Percentiles rank a stretch among this genome's conserved stretches.
Conservation (phyloP, 768 basidiomycete species). For the Wakefieldia striispora region DNA sequence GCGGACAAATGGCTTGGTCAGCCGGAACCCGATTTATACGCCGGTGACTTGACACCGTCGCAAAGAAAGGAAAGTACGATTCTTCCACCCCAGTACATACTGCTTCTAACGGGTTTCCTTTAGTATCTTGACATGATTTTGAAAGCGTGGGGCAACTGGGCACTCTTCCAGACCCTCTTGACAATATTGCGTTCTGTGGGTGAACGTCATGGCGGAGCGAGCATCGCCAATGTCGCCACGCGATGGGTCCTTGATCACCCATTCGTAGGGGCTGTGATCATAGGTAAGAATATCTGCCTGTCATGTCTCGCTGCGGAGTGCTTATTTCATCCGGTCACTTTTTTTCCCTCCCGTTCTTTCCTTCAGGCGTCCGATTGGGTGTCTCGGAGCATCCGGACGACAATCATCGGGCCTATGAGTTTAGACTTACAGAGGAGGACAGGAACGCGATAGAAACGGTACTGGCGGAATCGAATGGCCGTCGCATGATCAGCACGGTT, state of each 20-base stretch:
- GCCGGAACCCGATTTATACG: constrained; percentile 71
- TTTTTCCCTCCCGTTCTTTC: not conserved
- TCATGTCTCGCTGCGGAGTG: constrained; percentile 1
- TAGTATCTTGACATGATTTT: constrained; percentile 85
- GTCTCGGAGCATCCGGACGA: constrained; percentile 72
- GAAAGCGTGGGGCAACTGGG: constrained; percentile 77
- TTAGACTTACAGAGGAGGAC: constrained; percentile 56
- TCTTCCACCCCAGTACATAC: no score
- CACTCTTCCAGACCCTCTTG: constrained; percentile 68
- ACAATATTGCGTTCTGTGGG: constrained; percentile 58
- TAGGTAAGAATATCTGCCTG: constrained; percentile 44
- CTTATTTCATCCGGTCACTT: not conserved
- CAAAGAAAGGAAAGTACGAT: constrained; percentile 64
- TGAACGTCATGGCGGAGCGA: constrained; percentile 60
- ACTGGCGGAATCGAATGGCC: constrained; percentile 55
- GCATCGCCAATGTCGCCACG: constrained; percentile 76
- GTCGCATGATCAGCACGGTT: constrained; percentile 60
- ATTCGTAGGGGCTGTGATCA: constrained; percentile 76
- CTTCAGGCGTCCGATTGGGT: constrained; percentile 66
- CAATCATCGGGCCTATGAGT: constrained; percentile 60
- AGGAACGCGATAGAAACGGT: constrained; percentile 59
- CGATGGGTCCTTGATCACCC: constrained; percentile 81
- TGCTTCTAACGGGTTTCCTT: no score
- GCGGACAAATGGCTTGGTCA: constrained; percentile 70
- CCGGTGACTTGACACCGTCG: constrained; percentile 68